Evolutionary conservation across 2,329 filamentous ascomycete genomes (phyloP).

Genomic region (Lasiodiplodia sp.): DNA sequence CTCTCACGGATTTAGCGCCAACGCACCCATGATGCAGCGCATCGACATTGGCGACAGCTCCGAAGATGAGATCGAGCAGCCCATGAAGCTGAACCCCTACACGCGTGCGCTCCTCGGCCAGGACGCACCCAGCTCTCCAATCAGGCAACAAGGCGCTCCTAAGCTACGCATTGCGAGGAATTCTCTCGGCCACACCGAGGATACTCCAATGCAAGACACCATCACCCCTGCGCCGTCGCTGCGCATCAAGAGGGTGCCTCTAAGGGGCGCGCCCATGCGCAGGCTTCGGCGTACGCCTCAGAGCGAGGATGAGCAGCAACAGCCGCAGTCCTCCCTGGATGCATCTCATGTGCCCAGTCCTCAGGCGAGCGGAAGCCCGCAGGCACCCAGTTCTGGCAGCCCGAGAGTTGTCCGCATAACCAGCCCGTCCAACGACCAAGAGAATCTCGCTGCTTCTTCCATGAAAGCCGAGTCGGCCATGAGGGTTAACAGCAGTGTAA

Average conservation of each 20-base stretch:
- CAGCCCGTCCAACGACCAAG: constrained; percentile 74
- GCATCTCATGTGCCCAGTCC: constrained; percentile 12
- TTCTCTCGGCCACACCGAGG: constrained; percentile 42
- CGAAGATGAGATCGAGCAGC: constrained; percentile 84
- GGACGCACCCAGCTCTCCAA: constrained; percentile 51
- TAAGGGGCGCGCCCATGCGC: constrained; percentile 50
- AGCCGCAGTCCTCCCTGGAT: constrained; percentile 1
- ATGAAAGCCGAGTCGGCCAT: constrained; percentile 22
- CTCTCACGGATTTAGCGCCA: constrained; percentile 54
- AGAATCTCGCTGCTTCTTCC: constrained; percentile 71
- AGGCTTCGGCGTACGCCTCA: constrained; percentile 47
- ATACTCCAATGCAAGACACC: constrained; percentile 38
- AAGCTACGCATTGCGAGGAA: constrained; percentile 49
- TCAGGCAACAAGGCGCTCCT: constrained; percentile 38
- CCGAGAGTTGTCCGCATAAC: constrained; percentile 38
- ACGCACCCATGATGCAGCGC: constrained; percentile 56
- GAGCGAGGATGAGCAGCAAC: constrained; percentile 26
- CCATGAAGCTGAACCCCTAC: constrained; percentile 91
- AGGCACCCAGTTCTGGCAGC: constrained; percentile 18
- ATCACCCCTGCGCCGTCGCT: constrained; percentile 51
- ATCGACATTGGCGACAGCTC: constrained; percentile 80
- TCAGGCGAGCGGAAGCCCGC: constrained; percentile 40
- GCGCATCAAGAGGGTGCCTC: constrained; percentile 48
- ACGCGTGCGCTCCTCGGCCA: constrained; percentile 80
- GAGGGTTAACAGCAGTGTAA: constrained; percentile 5